A percentile compares a stretch with the other conserved stretches of the same genome.
phyloP scores from a whole-genome alignment of 345 rosid species.

The Acer negundo region DNA sequence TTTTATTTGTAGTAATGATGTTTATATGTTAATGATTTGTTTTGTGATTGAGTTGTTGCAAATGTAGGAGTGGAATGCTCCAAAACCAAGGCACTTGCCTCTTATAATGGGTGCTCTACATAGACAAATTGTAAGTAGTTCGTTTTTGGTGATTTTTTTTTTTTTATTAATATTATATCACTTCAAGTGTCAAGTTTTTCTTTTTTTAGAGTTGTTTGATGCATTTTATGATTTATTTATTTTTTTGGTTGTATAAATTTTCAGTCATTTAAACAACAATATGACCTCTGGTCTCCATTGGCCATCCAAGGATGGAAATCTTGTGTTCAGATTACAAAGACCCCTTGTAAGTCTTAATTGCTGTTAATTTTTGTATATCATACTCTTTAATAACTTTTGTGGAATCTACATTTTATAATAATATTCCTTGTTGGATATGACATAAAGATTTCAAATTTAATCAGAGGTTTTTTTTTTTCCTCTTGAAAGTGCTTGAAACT shows the following conservation, averaged over 20 bases:
- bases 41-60: not conserved
- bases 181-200: not conserved
- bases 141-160: not conserved
- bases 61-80: conserved; percentile 94
- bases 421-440: too few species aligned
- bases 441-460: too few species aligned
- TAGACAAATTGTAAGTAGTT: conserved; percentile 58
- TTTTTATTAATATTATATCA: too few species aligned
- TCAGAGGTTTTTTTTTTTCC: too few species aligned
- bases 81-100: conserved; percentile 70
- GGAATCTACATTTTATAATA: too few species aligned
- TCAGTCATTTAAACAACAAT: conserved; percentile 62
- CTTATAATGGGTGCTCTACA: conserved; percentile 64
- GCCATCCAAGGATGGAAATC: conserved; percentile 83
- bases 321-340: conserved; percentile 41
- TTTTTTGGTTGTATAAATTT: not conserved
- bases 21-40: not conserved
- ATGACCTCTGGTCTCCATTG: conserved; percentile 88
- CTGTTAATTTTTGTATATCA: not conserved
- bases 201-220: not conserved
- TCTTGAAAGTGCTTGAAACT: conserved; percentile 1
- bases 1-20: not conserved
- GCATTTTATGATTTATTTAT: not conserved
- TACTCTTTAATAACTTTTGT: too few species aligned
- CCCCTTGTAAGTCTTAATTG: conserved; percentile 45